phyloP scores from a whole-genome alignment of 75 land plant species.

The Isoetes taiwanensis region DNA sequence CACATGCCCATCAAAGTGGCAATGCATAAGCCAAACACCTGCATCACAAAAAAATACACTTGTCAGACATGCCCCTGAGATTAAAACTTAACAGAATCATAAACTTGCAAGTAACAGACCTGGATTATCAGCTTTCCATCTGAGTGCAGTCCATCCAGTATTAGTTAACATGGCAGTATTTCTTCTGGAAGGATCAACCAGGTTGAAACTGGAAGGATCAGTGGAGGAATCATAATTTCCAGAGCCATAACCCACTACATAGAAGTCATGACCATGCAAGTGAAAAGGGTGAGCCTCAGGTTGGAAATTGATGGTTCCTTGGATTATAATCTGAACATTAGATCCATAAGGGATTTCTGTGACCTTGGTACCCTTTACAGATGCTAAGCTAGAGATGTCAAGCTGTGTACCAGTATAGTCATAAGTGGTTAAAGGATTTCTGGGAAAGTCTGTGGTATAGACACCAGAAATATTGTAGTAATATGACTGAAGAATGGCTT shows the following conservation, averaged over 20 bases:
- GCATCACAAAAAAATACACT: too few relatives aligned
- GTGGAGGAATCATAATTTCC: constrained; percentile 32
- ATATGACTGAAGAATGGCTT: constrained; percentile 43
- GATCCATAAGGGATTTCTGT: constrained; percentile 16
- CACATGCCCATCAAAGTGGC: too few relatives aligned
- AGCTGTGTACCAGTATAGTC: constrained; percentile 40
- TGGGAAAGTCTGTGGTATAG: constrained; percentile 27
- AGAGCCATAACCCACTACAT: constrained; percentile 76
- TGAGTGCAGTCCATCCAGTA: constrained; percentile 65
- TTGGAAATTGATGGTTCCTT: constrained; percentile 15
- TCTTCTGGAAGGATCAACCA: constrained; percentile 55
- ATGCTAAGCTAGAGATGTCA: constrained; percentile 26
- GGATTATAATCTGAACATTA: constrained; percentile 17
- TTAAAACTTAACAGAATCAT: too few relatives aligned
- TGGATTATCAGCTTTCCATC: constrained; percentile 72
- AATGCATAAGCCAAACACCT: too few relatives aligned
- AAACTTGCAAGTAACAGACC: too few relatives aligned
- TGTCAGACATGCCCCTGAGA: too few relatives aligned
- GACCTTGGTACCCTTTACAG: constrained; percentile 23
- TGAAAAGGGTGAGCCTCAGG: constrained; percentile 85
- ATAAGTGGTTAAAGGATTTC: constrained; percentile 19
- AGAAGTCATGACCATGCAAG: constrained; percentile 83
- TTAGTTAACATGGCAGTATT: constrained; percentile 70
- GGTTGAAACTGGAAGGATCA: constrained; percentile 34
- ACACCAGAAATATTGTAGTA: constrained; percentile 35